Conservation (phyloP, 306 rosid species). For the Casuarina cunninghamiana region DNA sequence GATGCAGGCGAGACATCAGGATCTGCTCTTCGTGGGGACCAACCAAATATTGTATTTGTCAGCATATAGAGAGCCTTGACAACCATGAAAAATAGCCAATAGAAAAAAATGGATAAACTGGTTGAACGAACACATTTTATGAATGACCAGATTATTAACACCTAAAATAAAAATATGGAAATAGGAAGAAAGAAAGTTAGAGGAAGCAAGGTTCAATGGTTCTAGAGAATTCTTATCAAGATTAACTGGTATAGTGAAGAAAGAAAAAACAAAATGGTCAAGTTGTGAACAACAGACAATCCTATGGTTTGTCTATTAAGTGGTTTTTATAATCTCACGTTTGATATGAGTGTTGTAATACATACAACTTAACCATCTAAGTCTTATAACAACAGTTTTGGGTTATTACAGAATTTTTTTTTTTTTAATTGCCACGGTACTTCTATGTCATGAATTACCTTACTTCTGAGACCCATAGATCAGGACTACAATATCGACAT, state of each 20-base stretch:
- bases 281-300: background rate
- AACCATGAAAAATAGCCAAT: background rate
- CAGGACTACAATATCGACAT: background rate
- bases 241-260: background rate
- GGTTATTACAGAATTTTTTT: background rate
- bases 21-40: conserved; percentile 45
- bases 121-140: background rate
- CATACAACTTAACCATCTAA: background rate
- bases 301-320: background rate
- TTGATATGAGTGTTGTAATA: background rate
- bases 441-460: background rate
- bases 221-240: background rate
- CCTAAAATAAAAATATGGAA: background rate
- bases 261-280: background rate
- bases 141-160: background rate
- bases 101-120: background rate
- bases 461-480: background rate
- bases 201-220: background rate
- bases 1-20: conserved; percentile 57
- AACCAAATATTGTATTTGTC: conserved; percentile 8
- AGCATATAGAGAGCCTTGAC: background rate
- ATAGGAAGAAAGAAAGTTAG: background rate
- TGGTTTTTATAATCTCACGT: background rate
- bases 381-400: background rate
- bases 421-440: background rate